Evolutionary conservation across 306 rosid genomes (phyloP).

Genomic region (Leucaena leucocephala): DNA sequence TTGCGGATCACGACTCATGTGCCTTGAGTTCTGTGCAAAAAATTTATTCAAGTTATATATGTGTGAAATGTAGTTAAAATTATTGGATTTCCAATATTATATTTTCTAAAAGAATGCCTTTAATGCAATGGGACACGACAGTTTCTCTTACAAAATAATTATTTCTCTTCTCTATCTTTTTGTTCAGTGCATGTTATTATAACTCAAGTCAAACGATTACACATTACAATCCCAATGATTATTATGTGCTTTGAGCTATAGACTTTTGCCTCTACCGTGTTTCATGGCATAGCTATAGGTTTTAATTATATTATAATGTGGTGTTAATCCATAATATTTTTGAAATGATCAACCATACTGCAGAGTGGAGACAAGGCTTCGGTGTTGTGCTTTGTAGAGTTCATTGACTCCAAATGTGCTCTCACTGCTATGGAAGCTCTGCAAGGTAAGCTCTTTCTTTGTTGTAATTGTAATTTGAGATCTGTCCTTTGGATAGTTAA

Average conservation of each 20-base stretch:
- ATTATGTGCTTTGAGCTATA: background rate
- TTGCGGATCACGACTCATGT: background rate
- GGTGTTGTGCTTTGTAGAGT: slow-evolving; percentile 82
- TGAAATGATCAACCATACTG: slow-evolving; percentile 33
- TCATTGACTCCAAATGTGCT: slow-evolving; percentile 61
- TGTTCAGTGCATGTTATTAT: background rate
- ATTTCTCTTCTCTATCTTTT: background rate
- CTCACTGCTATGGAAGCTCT: slow-evolving; percentile 76
- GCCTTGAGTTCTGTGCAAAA: background rate
- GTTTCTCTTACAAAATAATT: background rate
- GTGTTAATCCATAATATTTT: slow-evolving; percentile 8
- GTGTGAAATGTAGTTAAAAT: background rate
- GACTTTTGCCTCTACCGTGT: background rate
- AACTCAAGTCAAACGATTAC: background rate
- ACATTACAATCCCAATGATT: background rate
- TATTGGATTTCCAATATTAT: background rate
- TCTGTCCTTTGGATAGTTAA: background rate
- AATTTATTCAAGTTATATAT: background rate
- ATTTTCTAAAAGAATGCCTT: background rate
- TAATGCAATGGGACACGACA: background rate
- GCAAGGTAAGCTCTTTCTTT: slow-evolving; percentile 44
- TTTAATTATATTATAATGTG: background rate
- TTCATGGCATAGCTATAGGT: background rate
- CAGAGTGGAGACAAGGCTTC: slow-evolving; percentile 80
- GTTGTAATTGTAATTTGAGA: slow-evolving; percentile 25